phyloP scores from a whole-genome alignment of 345 rosid genomes.

The Carallia pectinifolia region DNA sequence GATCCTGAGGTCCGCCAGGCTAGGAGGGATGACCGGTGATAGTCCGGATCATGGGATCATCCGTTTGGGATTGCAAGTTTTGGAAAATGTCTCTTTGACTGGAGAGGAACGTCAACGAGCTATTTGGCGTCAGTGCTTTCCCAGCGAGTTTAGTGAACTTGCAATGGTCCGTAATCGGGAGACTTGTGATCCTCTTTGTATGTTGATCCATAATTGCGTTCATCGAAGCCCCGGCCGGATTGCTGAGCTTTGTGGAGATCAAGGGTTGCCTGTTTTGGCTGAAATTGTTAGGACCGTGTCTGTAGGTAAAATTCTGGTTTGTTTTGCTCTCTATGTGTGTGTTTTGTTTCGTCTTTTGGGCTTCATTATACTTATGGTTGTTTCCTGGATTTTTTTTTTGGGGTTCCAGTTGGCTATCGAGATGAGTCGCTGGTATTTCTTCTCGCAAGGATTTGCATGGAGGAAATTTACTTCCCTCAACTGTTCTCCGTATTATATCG shows the following conservation, averaged over 20 bases:
- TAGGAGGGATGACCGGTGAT: slow-evolving; percentile 10
- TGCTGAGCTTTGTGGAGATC: slow-evolving; percentile 42
- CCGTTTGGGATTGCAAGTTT: slow-evolving; percentile 55
- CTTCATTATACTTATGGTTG: slow-evolving; percentile 5
- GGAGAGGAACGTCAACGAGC: slow-evolving; percentile 59
- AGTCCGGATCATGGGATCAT: slow-evolving; percentile 39
- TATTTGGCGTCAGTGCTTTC: slow-evolving; percentile 57
- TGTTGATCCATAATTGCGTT: slow-evolving; percentile 58
- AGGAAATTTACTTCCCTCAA: slow-evolving; percentile 43
- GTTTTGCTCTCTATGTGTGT: neutral
- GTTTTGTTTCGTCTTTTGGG: neutral
- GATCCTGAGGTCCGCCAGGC: slow-evolving; percentile 26
- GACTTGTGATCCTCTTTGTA: slow-evolving; percentile 76
- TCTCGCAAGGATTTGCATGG: slow-evolving; percentile 63
- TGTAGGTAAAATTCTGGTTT: slow-evolving; percentile 32
- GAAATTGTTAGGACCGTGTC: slow-evolving; percentile 54
- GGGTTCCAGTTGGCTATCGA: slow-evolving; percentile 54
- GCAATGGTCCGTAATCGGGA: slow-evolving; percentile 43
- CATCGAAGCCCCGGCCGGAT: slow-evolving; percentile 46
- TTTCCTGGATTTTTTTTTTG: slow-evolving; percentile 3
- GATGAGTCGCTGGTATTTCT: slow-evolving; percentile 80
- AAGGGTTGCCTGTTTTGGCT: slow-evolving; percentile 44
- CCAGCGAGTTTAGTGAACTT: slow-evolving; percentile 41
- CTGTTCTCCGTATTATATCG: slow-evolving; percentile 41
- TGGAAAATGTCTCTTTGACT: slow-evolving; percentile 66